Base-by-base conservation (phyloP, 345 rosid genomes). In the Arabidopsis suecica region DNA sequence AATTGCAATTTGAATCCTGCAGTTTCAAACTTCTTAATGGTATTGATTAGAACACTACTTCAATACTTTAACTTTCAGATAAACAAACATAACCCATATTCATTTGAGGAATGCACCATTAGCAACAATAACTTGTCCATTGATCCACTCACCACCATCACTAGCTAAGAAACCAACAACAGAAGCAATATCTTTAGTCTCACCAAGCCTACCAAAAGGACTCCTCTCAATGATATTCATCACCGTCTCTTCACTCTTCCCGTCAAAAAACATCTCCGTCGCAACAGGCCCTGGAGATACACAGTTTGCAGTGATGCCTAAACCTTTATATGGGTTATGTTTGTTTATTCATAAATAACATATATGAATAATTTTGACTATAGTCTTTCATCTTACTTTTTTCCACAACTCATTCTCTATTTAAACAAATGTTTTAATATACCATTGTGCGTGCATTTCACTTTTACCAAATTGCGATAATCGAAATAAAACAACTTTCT, bases 241-340 rank as follows among this genome's bases (percentile, higher is more conserved):
- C 62, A 84, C 82, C 12, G 49, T 55, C 55, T 84, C 87, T 18
- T 82, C 76, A 7, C 33, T 82, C 73, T 72, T 86, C 11, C 87
- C 89, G 0, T 69, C 76, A 0, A 75, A 81, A 63, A 84, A 86
- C 84, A 86, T 68, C 18, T 86, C 89, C 1, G 86, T 86, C 1
- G 87, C 86, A 0, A 82, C 77, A 12, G 86, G 84, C 5, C 89
- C 87, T 0, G 89, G 89, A 48, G 87, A 78, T 49, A 86, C 87
- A 59, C 87, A 86, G 64, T 84, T 84, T 1, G 84, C 86, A 5
- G 89, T 81, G 64, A 82, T 84, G 5, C 86, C 78, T 1, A 77
- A 61, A 12, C 87, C 89, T 67, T 84, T 86, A 7, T n/a, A n/a
- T n/a, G n/a, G n/a, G n/a, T n/a, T n/a, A n/a, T n/a, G n/a, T n/a